A percentile compares a stretch with the other conserved stretches of the same genome.
phyloP scores from a whole-genome alignment of 495 filamentous ascomycete genomes.

The Xylaria bambusicola region DNA sequence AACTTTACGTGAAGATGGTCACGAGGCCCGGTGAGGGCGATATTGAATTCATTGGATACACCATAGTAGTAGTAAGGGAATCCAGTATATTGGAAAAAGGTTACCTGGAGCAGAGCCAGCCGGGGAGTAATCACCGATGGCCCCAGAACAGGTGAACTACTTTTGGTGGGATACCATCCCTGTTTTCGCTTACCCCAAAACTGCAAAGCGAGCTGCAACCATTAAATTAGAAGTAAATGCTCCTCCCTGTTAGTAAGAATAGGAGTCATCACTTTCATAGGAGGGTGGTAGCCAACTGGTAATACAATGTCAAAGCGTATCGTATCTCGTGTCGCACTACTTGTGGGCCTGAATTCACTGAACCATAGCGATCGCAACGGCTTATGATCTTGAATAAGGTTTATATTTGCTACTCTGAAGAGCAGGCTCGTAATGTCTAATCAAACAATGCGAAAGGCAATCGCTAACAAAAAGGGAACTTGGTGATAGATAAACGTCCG shows the following conservation, averaged over 20 bases:
- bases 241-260: no score
- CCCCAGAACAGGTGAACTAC: background rate
- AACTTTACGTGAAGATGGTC: no score
- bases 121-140: constrained; percentile 6
- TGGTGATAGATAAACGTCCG: background rate
- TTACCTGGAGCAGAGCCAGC: no score
- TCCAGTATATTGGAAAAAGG: no score
- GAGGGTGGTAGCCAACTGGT: no score
- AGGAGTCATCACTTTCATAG: no score
- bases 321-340: background rate
- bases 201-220: background rate
- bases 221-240: background rate
- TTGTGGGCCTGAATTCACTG: no score
- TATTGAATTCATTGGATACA: no score
- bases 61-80: no score
- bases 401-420: background rate
- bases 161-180: background rate
- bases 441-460: background rate
- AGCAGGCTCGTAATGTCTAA: background rate
- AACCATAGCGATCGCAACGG: background rate
- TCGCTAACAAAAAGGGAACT: constrained; percentile 1
- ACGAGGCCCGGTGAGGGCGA: no score
- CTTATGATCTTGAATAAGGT: background rate
- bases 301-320: no score
- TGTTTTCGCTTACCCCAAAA: background rate